Evolutionary conservation across 2,329 filamentous ascomycete species (phyloP).

Genomic region (Dactylellina cionopaga): DNA sequence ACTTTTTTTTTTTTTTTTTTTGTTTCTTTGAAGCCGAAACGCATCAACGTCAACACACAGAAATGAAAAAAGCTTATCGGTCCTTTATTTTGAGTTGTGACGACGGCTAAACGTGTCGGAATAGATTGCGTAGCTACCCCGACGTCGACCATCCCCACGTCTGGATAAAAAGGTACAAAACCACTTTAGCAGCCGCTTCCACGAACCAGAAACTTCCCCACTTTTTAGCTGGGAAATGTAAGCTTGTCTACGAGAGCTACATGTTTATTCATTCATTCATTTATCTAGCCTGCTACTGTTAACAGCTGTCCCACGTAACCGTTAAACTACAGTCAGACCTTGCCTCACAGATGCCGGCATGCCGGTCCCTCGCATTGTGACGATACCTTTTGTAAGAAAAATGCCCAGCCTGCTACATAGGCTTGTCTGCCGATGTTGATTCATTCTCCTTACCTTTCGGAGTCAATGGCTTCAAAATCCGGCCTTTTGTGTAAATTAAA

Average conservation of each 20-base stretch:
- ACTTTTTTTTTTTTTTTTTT: constrained; percentile 11
- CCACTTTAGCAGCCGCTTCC: constrained; percentile 51
- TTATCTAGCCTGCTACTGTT: neutral
- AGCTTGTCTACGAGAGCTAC: neutral
- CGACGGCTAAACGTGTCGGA: constrained; percentile 49
- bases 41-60: neutral
- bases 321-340: too few relatives aligned
- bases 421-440: too few relatives aligned
- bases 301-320: neutral
- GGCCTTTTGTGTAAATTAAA: neutral
- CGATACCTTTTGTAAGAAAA: too few relatives aligned
- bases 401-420: neutral
- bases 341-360: constrained; percentile 30
- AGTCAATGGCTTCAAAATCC: constrained; percentile 8
- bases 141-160: constrained; percentile 19
- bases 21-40: constrained; percentile 33
- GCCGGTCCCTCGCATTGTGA: constrained; percentile 10
- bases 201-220: constrained; percentile 27
- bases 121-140: constrained; percentile 46
- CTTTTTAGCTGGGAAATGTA: neutral
- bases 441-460: neutral
- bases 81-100: constrained; percentile 26
- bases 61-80: constrained; percentile 36
- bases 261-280: too few relatives aligned
- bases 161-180: too few relatives aligned